Evolutionary conservation across 305 asterid species (phyloP), one percentile per base, ranked within the genome.

Genomic region (Ruellia speciosa): DNA sequence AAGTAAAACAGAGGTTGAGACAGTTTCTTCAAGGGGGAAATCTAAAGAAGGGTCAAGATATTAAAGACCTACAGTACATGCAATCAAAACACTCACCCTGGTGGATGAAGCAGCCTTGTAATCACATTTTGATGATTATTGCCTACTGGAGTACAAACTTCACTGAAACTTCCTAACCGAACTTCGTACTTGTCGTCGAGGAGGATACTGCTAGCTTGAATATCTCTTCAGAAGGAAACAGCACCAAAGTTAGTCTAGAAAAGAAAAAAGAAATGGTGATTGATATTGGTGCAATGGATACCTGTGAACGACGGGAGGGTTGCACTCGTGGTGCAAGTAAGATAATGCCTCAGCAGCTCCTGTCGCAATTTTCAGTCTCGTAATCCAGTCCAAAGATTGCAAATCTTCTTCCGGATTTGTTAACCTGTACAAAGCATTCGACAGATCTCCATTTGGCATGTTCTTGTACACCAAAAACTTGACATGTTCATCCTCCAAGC

Each of bases 181-280:
- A 84, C 97, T 69, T 89, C 97, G 45, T 75, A 86, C 49, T 84
- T 78, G 60, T 86, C 93, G 19, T 86, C 95, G 9, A 89, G 87
- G 66, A 89, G 94, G 50, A 89, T 79, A 69, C 92, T 86, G 75
- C 95, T 88, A 19, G 94, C 87, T 77, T 84, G 89, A 72, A 89
- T 58, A 74, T 86, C 90, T 61, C 97, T 89, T 68, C 74, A 75
- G 45, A 70, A 16, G 15, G 12, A 56, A 76, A 66, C 33, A 62
- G 39, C 56, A 66, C 9, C 10, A 13, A 65, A 15, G 52, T 65
- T 46, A 60, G 13, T 12, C 16, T 18, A 52, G 13, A 7, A 52
- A 18, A 52, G 3, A 11, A 20, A 52, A 12, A 2, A 0, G 14
- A 28, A 20, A 18, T 0, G 5, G 6, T 52, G 57, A 18, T 0